Evolutionary conservation across 495 filamentous ascomycete genomes (phyloP), one percentile per base, ranked within the genome.

Genomic region (Podospora sp.): DNA sequence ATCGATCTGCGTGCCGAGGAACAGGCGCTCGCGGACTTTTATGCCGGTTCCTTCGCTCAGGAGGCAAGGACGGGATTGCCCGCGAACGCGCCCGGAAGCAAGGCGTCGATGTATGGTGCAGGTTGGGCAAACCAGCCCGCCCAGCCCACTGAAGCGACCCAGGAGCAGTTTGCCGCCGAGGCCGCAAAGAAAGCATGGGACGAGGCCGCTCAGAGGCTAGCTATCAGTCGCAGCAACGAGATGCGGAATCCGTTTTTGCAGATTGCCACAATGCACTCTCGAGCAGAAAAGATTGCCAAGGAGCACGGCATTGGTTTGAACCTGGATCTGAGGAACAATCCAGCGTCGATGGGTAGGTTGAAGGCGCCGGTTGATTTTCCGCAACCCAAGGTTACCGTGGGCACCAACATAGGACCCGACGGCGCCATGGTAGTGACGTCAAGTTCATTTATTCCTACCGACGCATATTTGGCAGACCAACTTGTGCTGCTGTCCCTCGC

Each of bases 1-100:
- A 89, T 97, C 65, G 91, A 97, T 81, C 80, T 96, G 1, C 86
- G 86, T 60, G 92, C 90, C 73, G 93, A 97, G 74, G 92, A 94
- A 68, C 89, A 90, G 50, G 88, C 83, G 65, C 77, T 94, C 63
- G 85, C 88, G 22, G 84, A 85, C 65, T 82, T 83, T 55, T 89
- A 87, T 61, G 77, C 76, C 56, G 75, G 79, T 5, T 71, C 53
- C 35, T 80, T 75, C 62, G 68, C 69, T 18, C 71, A 71, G 49
- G 76, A 78, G 20, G 74, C 73, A 26, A 74, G 75, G 61, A 81
- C 78, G 20, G 82, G 83, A 20, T 83, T 83, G 65, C 78, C 82
- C 0, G 80, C 85, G 18, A 81, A 84, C 36, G 72, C 79, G 11
- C 80, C 84, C 6, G 84, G 82, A 12, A 71, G 73, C 66, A 76